Conservation (phyloP, 2,329 filamentous ascomycete genomes). For the Raffaelea ambrosiae region DNA sequence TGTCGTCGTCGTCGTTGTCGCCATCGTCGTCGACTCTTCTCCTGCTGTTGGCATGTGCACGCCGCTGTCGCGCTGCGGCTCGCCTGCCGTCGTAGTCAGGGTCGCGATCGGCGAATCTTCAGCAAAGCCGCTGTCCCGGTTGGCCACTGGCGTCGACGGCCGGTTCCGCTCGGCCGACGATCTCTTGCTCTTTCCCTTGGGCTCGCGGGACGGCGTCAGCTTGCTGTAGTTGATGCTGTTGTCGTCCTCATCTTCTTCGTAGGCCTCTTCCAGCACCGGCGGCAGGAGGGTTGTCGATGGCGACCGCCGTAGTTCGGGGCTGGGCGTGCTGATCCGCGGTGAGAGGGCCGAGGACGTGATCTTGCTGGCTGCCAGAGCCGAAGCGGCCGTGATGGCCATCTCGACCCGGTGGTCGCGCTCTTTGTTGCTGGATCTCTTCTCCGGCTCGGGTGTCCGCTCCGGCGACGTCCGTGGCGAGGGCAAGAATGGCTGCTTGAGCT, state of each 20-base stretch:
- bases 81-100: not conserved
- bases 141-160: conserved; percentile 24
- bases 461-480: conserved; percentile 6
- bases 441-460: conserved; percentile 8
- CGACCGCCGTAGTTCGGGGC: conserved; percentile 9
- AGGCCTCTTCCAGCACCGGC: conserved; percentile 42
- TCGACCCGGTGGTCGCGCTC: conserved; percentile 1
- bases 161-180: conserved; percentile 5
- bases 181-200: too few relatives aligned
- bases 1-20: not conserved
- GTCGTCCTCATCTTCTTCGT: conserved; percentile 33
- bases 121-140: conserved; percentile 42
- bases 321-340: conserved; percentile 6
- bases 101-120: conserved; percentile 30
- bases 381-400: not conserved
- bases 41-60: conserved; percentile 34
- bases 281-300: conserved; percentile 31
- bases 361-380: conserved; percentile 3
- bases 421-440: conserved; percentile 2
- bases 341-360: not conserved
- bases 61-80: conserved; percentile 43
- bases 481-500: conserved; percentile 7
- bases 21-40: not conserved
- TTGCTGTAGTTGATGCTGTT: conserved; percentile 7
- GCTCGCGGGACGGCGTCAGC: too few relatives aligned